Evolutionary conservation across 768 basidiomycete genomes (phyloP), one percentile per base, ranked within the genome.

Genomic region (Podaxis rugospora): DNA sequence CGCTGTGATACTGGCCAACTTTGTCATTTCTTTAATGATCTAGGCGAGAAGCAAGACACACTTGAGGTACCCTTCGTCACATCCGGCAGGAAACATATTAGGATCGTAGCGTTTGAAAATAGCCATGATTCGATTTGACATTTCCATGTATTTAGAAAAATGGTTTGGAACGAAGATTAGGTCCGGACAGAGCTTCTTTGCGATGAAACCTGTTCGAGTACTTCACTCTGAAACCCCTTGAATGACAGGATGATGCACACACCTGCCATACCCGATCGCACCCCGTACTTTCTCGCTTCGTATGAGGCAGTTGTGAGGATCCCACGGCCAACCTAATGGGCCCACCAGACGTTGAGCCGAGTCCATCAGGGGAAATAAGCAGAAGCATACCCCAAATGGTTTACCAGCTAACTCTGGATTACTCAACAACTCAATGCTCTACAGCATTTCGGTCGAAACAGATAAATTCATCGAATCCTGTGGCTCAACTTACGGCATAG

Each of bases 181-280:
- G 6, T 94, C 85, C 2, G 97, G 95, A 69, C 95, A 98, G 7
- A 99, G 83, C 68, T 93, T 96, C 78, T 88, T 89, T 14, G 96
- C 96, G 47, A 98, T 87, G 71, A 95, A 96, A 55, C 86, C 95
- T 92, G 55, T 13, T 25, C 32, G 55, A 28, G 61, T n/a, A 52
- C 51, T 53, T 57, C 39, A 59, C 27, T 39, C 23, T 39, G 35
- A n/a, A 10, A 27, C 16, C 42, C 23, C 16, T 25, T 16, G 57
- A 18, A 28, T n/a, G 0, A 60, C 9, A 5, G n/a, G 25, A 37
- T 46, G 25, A 36, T 4, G 18, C 23, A 67, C 79, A 63, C 66
- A 90, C 92, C 83, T n/a, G 96, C 85, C 97, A 98, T 98, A 28
- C 93, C 96, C 4, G 94, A 96, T 47, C 97, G 87, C 35, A 92